Conservation (phyloP, 75 land plant species). For the Azolla pinnata region DNA sequence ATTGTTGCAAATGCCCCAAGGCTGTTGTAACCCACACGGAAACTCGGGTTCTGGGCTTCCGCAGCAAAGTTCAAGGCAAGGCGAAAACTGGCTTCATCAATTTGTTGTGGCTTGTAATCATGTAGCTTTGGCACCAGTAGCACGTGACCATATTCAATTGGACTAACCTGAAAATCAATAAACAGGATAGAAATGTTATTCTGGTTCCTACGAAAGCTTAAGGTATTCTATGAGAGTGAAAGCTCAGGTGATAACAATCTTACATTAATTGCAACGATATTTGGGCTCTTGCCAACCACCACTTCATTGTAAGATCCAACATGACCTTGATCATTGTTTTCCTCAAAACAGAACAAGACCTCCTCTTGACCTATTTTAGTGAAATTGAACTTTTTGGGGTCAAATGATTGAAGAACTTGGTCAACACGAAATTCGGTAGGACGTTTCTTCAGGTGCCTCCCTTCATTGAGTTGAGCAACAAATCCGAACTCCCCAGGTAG, state of each 20-base stretch:
- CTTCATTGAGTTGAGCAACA: constrained; percentile 57
- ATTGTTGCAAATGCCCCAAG: constrained; percentile 28
- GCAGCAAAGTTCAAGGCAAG: constrained; percentile 31
- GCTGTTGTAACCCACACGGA: constrained; percentile 43
- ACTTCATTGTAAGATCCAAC: constrained; percentile 23
- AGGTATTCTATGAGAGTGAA: too few species aligned
- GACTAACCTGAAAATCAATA: constrained; percentile 30
- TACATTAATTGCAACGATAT: constrained; percentile 40
- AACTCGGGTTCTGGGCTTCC: constrained; percentile 35
- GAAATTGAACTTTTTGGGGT: constrained; percentile 31
- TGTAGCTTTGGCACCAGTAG: constrained; percentile 34
- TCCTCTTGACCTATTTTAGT: constrained; percentile 38
- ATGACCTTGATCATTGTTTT: constrained; percentile 17
- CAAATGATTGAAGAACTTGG: constrained; percentile 28
- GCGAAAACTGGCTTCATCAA: constrained; percentile 28
- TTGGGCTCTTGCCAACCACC: constrained; percentile 19
- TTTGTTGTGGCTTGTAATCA: constrained; percentile 12
- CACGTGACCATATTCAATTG: constrained; percentile 61
- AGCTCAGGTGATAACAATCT: neutral
- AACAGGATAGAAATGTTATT: neutral
- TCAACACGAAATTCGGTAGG: constrained; percentile 33
- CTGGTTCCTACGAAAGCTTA: too few species aligned
- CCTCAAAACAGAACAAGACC: constrained; percentile 39
- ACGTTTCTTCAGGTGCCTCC: constrained; percentile 27
- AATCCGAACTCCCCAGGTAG: constrained; percentile 38